Conservation (phyloP, 371 early-diverging fungal species). For the Phascolomyces articulosus region DNA sequence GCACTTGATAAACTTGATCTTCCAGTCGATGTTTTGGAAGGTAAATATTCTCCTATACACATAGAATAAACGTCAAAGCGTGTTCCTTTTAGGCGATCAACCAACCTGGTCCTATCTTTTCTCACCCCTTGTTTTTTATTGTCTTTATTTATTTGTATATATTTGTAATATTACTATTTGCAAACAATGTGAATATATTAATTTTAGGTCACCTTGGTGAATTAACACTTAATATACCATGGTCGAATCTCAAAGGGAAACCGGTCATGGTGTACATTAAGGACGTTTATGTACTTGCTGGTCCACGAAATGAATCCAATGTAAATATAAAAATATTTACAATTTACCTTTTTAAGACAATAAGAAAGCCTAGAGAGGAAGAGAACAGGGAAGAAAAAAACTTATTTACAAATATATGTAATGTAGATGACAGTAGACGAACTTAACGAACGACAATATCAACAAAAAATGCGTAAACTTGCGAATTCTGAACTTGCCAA, state of each 20-base stretch:
- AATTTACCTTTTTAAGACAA: too few species aligned
- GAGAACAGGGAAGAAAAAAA: too few species aligned
- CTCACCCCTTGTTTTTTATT: background rate
- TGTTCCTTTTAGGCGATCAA: too few species aligned
- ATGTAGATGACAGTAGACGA: conserved; percentile 84
- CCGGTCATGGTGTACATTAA: conserved; percentile 90
- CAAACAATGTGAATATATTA: background rate
- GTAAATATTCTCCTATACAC: conserved; percentile 52
- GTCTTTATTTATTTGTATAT: background rate
- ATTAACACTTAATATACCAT: conserved; percentile 91
- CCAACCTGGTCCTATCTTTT: too few species aligned
- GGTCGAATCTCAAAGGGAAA: conserved; percentile 94
- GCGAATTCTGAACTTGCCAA: conserved; percentile 76
- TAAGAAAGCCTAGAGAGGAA: too few species aligned
- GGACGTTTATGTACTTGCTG: conserved; percentile 88
- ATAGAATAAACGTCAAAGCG: too few species aligned
- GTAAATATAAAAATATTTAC: too few species aligned
- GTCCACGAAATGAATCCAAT: conserved; percentile 78
- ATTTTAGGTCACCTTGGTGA: conserved; percentile 74
- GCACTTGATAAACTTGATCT: conserved; percentile 93
- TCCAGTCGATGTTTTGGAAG: conserved; percentile 93
- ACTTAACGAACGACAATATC: conserved; percentile 78
- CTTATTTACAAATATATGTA: too few species aligned
- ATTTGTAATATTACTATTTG: too few species aligned
- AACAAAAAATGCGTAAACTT: conserved; percentile 82